Percentiles rank a stretch among this genome's conserved stretches.
Conservation (phyloP, 805 yeast genomes). For the Maudiozyma barnettii region DNA sequence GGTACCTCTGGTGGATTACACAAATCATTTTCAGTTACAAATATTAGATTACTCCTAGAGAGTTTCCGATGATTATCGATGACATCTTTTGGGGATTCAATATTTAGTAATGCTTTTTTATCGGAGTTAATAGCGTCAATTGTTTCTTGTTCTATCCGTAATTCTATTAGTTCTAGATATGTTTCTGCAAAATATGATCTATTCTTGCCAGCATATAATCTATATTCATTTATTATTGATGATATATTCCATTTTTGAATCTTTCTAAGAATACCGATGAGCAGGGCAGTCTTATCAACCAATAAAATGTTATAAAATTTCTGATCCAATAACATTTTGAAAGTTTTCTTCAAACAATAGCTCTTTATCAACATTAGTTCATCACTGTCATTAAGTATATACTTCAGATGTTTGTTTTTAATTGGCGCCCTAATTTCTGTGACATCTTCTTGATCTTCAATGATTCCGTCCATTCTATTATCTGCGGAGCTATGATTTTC, state of each 20-base stretch:
- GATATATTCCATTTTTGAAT: constrained; percentile 85
- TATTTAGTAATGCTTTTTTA: background rate
- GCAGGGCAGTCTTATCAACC: constrained; percentile 70
- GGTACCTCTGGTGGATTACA: constrained; percentile 23
- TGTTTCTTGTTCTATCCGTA: constrained; percentile 26
- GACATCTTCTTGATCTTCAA: background rate
- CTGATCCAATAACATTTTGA: constrained; percentile 54
- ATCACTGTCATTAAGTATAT: constrained; percentile 33
- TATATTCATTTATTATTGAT: constrained; percentile 74
- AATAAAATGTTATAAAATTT: constrained; percentile 59
- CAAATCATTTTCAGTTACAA: constrained; percentile 24
- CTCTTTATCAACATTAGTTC: constrained; percentile 74
- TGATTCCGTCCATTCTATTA: background rate
- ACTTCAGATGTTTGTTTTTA: constrained; percentile 3
- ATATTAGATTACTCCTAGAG: constrained; percentile 9
- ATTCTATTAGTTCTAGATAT: constrained; percentile 62
- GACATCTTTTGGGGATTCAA: background rate
- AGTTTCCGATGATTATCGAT: constrained; percentile 5
- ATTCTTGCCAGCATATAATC: constrained; percentile 63
- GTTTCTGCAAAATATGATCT: constrained; percentile 74
- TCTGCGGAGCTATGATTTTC: too few species aligned
- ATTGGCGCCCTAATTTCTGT: background rate
- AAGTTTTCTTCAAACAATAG: constrained; percentile 51
- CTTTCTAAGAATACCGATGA: constrained; percentile 72
- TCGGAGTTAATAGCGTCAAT: background rate